These are phyloP conservation scores for Tricholomella constricta DNA, from an alignment of 768 basidiomycete species.

Conservation along the genomic window DNA sequence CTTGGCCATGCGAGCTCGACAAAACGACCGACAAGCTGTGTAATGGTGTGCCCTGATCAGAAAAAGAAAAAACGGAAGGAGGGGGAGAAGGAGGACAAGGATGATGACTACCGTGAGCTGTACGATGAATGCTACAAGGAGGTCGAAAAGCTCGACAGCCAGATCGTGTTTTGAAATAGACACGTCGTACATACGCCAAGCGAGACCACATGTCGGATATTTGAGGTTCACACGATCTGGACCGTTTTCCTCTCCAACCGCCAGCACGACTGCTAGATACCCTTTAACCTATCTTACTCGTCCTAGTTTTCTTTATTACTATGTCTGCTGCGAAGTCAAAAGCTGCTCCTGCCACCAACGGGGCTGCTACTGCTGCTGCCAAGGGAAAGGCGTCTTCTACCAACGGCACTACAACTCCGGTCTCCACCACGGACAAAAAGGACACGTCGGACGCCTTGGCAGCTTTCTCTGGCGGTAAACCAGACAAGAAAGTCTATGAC, in stretches of 20 bases:
- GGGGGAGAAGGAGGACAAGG: conserved; percentile 57
- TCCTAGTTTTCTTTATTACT: conserved; percentile 24
- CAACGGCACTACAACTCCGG: conserved; percentile 51
- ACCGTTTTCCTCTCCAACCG: conserved; percentile 14
- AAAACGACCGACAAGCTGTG: conserved; percentile 97
- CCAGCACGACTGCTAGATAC: conserved; percentile 20
- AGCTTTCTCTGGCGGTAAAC: conserved; percentile 53
- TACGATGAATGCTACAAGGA: conserved; percentile 88
- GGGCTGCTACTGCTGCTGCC: conserved; percentile 32
- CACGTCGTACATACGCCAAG: conserved; percentile 1
- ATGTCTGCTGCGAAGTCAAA: conserved; percentile 62
- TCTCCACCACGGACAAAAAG: conserved; percentile 42
- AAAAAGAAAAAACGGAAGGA: conserved; percentile 76
- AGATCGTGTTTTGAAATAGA: conserved; percentile 57
- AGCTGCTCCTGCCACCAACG: conserved; percentile 42
- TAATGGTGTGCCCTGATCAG: conserved; percentile 86
- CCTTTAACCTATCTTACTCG: conserved; percentile 20
- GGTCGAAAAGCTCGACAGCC: conserved; percentile 77
- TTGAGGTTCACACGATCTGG: conserved; percentile 26
- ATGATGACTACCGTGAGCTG: conserved; percentile 84
- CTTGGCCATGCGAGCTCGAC: conserved; percentile 95
- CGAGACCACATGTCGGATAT: conserved; percentile 12
- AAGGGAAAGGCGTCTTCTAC: conserved; percentile 47
- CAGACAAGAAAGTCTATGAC: conserved; percentile 86
- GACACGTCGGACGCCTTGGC: conserved; percentile 44